Percentiles rank a stretch among this genome's conserved stretches.
Evolutionary conservation across 495 filamentous ascomycete genomes (phyloP).

Genomic region (Parmelia sp.): DNA sequence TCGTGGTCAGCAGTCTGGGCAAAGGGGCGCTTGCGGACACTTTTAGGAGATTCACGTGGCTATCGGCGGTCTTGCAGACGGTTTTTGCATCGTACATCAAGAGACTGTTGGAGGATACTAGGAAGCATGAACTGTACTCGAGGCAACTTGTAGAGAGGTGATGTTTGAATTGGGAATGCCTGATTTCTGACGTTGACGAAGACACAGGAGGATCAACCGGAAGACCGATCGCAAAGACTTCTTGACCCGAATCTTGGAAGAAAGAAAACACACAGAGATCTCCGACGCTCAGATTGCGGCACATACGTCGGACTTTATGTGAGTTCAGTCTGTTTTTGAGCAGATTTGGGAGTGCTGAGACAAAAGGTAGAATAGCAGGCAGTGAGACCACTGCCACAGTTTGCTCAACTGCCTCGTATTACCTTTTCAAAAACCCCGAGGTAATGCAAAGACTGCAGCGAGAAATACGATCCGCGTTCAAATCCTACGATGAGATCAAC

Average conservation of each 20-base stretch:
- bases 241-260: conserved; percentile 25
- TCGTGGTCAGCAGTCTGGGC: neutral
- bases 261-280: conserved; percentile 23
- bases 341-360: conserved; percentile 37
- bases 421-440: conserved; percentile 13
- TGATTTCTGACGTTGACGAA: too few species aligned
- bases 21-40: neutral
- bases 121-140: too few species aligned
- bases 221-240: conserved; percentile 28
- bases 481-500: conserved; percentile 15
- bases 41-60: neutral
- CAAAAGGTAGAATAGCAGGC: too few species aligned
- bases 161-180: too few species aligned
- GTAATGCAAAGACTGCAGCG: neutral
- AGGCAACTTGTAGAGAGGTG: neutral
- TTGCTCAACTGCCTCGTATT: conserved; percentile 35
- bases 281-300: conserved; percentile 29
- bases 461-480: conserved; percentile 13
- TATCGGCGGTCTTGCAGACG: too few species aligned
- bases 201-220: neutral
- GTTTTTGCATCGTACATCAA: too few species aligned
- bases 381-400: conserved; percentile 40
- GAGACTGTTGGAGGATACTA: too few species aligned
- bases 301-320: conserved; percentile 28
- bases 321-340: conserved; percentile 25